A percentile compares a stretch with the other conserved stretches of the same genome.
Evolutionary conservation across 805 yeast species (phyloP).

Genomic region (Candida nitratophila): DNA sequence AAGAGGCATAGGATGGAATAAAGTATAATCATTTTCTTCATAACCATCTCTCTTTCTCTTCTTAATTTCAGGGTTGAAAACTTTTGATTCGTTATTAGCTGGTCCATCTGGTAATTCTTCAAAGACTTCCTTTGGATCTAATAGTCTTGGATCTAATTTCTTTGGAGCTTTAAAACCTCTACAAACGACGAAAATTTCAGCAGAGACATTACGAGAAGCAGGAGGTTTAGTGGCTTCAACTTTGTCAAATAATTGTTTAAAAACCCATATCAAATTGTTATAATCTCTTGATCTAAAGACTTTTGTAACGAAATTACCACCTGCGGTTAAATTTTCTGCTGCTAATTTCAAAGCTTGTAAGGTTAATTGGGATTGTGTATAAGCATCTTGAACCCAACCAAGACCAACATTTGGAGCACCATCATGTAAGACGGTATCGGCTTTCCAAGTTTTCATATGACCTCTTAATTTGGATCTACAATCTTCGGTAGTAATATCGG

Average conservation of each 20-base stretch:
- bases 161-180: constrained; percentile 95
- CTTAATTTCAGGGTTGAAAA: constrained; percentile 90
- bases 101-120: constrained; percentile 79
- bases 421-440: constrained; percentile 95
- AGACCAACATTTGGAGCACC: constrained; percentile 99
- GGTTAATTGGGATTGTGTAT: constrained; percentile 93
- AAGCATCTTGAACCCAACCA: constrained; percentile 99
- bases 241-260: constrained; percentile 89
- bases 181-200: constrained; percentile 97
- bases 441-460: constrained; percentile 97
- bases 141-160: constrained; percentile 82
- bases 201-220: constrained; percentile 97
- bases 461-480: constrained; percentile 93
- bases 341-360: constrained; percentile 91
- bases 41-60: constrained; percentile 92
- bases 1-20: constrained; percentile 64
- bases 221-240: constrained; percentile 99
- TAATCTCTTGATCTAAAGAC: constrained; percentile 98
- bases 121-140: constrained; percentile 90
- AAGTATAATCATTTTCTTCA: constrained; percentile 82
- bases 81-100: constrained; percentile 81
- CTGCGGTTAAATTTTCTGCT: constrained; percentile 81
- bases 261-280: constrained; percentile 95
- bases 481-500: constrained; percentile 97
- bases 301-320: constrained; percentile 95